A percentile compares a stretch with the other conserved stretches of the same genome.
phyloP scores from a whole-genome alignment of 768 basidiomycete genomes.

The Paxillus involutus region DNA sequence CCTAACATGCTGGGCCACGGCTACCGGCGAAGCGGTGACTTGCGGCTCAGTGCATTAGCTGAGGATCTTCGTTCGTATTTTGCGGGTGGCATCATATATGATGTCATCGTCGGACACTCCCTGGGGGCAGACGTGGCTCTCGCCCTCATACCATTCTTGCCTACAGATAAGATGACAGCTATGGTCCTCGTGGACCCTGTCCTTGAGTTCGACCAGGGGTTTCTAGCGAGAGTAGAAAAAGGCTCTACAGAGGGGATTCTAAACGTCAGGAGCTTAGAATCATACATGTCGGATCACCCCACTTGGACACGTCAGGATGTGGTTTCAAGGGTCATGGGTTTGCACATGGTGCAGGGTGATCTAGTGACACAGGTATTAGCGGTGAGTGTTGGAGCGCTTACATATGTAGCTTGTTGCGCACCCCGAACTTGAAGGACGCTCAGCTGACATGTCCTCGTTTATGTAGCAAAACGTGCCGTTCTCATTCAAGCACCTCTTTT shows the following conservation, averaged over 20 bases:
- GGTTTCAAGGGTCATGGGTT: slow-evolving; percentile 10
- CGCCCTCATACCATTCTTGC: slow-evolving; percentile 10
- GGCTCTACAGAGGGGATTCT: background rate
- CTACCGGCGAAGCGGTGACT: slow-evolving; percentile 7
- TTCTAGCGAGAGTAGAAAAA: background rate
- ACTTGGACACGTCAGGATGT: slow-evolving; percentile 15
- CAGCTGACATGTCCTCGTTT: background rate
- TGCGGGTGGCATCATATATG: slow-evolving; percentile 6
- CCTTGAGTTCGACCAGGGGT: slow-evolving; percentile 2
- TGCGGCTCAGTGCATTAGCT: slow-evolving; percentile 10
- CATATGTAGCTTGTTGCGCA: background rate
- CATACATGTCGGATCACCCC: slow-evolving; percentile 8
- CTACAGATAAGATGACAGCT: background rate
- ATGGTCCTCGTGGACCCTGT: slow-evolving; percentile 16
- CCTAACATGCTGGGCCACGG: slow-evolving; percentile 19
- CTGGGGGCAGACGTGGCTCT: slow-evolving; percentile 11
- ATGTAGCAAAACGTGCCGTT: slow-evolving; percentile 16
- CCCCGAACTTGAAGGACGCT: background rate
- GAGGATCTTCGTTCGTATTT: slow-evolving; percentile 17
- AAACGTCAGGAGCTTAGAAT: slow-evolving; percentile 5
- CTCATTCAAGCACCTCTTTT: slow-evolving; percentile 10
- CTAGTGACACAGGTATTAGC: slow-evolving; percentile 4
- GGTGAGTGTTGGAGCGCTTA: slow-evolving; percentile 1
- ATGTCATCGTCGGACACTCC: slow-evolving; percentile 18
- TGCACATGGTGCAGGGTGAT: slow-evolving; percentile 7